Evolutionary conservation across 176 grass and related monocot species (phyloP), one percentile per base, ranked within the genome.

Genomic region (Guadua angustifolia): DNA sequence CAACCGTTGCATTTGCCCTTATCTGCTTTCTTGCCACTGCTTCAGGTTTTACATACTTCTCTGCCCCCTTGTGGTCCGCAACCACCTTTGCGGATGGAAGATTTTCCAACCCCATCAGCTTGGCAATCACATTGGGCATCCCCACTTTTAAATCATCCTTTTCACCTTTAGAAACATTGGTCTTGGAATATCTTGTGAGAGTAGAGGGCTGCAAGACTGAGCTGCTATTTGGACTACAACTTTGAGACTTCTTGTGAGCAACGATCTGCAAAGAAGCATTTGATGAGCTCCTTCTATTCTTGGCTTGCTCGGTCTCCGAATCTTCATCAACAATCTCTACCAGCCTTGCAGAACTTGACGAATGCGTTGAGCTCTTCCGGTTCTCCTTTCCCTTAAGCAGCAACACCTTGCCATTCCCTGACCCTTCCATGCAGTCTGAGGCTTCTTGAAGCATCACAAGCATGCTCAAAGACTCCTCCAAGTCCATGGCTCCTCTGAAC

Each of bases 101-200:
- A 16, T 94, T 90, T 9, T 99, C 96, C 46, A 99, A 71, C 11
- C 96, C 96, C 96, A 99, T 99, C 66, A 99, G 85, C 88, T 91
- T 95, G 73, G 96, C 96, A 75, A 99, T 85, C 69, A 95, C 83
- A 63, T 53, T 92, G 19, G 96, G 88, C 84, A 91, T 92, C 80
- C 93, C 89, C 78, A 94, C 83, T 63, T 90, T 99, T 43, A 80
- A 86, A 59, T 66, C 53, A 71, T 66, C 82, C 38, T 50, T 81
- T 51, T 77, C 66, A 24, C 12, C 80, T 86, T 64, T 63, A 29
- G 68, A 71, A 66, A 18, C 60, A 68, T 36, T 77, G 52, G 19
- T 75, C 72, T 85, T 84, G 77, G 63, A 59, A 49, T 40, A 77
- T 38, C 62, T 56, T 69, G 47, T 55, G 5, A 22, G 42, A 81